Conservation (phyloP, 2,329 filamentous ascomycete species). For the Botrytis galanthina region DNA sequence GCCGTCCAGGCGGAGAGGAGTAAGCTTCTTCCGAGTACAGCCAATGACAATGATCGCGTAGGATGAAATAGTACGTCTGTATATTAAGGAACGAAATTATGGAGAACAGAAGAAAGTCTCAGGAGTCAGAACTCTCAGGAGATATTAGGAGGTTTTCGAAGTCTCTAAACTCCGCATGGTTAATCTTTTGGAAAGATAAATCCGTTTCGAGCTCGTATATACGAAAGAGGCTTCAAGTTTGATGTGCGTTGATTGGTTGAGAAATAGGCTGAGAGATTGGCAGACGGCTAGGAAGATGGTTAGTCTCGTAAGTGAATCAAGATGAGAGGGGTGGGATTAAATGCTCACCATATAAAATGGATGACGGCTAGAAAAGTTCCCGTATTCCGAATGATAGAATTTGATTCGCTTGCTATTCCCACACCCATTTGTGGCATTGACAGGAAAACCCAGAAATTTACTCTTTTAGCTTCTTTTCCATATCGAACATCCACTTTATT, state of each 20-base stretch:
- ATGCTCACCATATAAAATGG: accelerated
- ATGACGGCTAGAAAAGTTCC: constrained; percentile 4
- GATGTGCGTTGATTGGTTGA: not conserved
- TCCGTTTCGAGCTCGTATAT: not conserved
- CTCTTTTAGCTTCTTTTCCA: not conserved
- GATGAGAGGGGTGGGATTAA: not conserved
- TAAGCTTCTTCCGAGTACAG: constrained; percentile 5
- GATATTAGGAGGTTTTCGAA: not conserved
- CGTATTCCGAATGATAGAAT: not conserved
- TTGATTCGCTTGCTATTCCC: not conserved
- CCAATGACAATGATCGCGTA: not conserved
- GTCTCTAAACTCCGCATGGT: not conserved
- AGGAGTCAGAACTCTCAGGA: not conserved
- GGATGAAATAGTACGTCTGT: not conserved
- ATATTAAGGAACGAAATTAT: not conserved
- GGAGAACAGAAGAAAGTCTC: not conserved
- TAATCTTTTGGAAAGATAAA: not conserved
- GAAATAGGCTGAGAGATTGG: not conserved
- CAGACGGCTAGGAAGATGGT: not conserved
- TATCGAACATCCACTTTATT: not conserved
- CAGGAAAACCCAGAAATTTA: not conserved
- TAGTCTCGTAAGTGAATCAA: not conserved
- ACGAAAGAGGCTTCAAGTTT: not conserved
- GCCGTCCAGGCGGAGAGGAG: not conserved
- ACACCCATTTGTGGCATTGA: not conserved